phyloP scores from a whole-genome alignment of 1,284 basidiomycete genomes.

The Vanrija pseudolonga region DNA sequence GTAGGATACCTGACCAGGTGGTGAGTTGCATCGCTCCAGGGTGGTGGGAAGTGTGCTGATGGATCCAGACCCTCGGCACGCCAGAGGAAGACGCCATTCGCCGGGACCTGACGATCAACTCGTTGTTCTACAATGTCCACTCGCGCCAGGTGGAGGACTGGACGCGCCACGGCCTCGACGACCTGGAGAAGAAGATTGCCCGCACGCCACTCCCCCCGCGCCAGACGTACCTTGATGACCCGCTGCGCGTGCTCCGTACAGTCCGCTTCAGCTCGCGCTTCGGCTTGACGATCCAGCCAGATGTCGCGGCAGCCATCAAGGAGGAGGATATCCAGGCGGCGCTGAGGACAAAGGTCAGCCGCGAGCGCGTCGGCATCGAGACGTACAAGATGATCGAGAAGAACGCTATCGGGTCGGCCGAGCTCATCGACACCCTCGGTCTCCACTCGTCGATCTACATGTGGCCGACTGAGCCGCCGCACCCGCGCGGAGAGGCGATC shows the following conservation, averaged over 20 bases:
- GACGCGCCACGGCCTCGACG: conserved; percentile 78
- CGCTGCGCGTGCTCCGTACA: conserved; percentile 83
- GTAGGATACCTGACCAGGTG: conserved; percentile 83
- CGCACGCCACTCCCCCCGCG: conserved; percentile 83
- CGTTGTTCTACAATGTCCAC: conserved; percentile 95
- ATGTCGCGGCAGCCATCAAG: conserved; percentile 64
- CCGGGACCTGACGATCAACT: conserved; percentile 92
- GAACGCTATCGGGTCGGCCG: conserved; percentile 68
- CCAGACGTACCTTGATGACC: conserved; percentile 92
- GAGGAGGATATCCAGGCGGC: conserved; percentile 71
- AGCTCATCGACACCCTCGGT: conserved; percentile 65
- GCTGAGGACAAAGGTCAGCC: conserved; percentile 71
- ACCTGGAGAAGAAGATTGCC: conserved; percentile 74
- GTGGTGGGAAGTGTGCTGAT: background rate
- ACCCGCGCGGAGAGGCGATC: conserved; percentile 51
- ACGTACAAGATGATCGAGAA: conserved; percentile 82
- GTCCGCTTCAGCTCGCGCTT: conserved; percentile 89
- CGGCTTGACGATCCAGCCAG: conserved; percentile 72
- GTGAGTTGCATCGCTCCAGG: conserved; percentile 52
- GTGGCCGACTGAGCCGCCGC: conserved; percentile 50
- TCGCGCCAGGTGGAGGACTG: conserved; percentile 83
- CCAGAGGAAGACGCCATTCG: conserved; percentile 86
- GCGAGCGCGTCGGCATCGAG: conserved; percentile 87
- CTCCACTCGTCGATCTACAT: conserved; percentile 71
- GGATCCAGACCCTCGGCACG: conserved; percentile 76